Conservation (phyloP, 2,329 filamentous ascomycete species). For the Penicillium hesseltinei region DNA sequence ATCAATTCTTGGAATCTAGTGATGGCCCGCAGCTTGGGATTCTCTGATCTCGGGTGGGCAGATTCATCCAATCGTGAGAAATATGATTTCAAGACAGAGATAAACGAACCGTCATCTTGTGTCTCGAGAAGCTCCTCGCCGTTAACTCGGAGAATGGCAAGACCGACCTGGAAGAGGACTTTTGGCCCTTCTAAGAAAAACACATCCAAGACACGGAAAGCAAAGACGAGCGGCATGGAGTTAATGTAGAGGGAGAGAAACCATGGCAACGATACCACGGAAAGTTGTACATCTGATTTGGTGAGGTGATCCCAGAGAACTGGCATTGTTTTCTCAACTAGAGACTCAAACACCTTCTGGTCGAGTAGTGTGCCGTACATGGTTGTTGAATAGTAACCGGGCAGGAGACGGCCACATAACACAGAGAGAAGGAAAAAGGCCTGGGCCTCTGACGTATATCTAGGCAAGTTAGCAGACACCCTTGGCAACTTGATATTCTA, state of each 20-base stretch:
- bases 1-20: slow-evolving; percentile 97
- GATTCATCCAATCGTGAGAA: slow-evolving; percentile 92
- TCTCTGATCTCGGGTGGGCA: slow-evolving; percentile 92
- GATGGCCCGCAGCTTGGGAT: slow-evolving; percentile 87
- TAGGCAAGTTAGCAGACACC: slow-evolving; percentile 35
- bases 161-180: slow-evolving; percentile 91
- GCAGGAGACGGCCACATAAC: slow-evolving; percentile 86
- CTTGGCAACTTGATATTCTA: background rate
- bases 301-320: slow-evolving; percentile 98
- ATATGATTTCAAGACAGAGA: slow-evolving; percentile 92
- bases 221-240: slow-evolving; percentile 97
- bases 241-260: slow-evolving; percentile 98
- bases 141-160: slow-evolving; percentile 96
- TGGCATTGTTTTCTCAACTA: slow-evolving; percentile 99
- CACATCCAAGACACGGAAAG: slow-evolving; percentile 92
- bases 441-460: slow-evolving; percentile 93
- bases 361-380: slow-evolving; percentile 98
- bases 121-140: slow-evolving; percentile 94
- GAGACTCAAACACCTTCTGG: slow-evolving; percentile 93
- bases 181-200: slow-evolving; percentile 98
- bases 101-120: slow-evolving; percentile 91
- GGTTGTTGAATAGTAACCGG: slow-evolving; percentile 96
- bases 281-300: slow-evolving; percentile 93
- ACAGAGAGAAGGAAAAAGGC: slow-evolving; percentile 92
- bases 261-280: slow-evolving; percentile 95